Evolutionary conservation across 495 filamentous ascomycete species (phyloP).

Genomic region (Penicillium argentinense): DNA sequence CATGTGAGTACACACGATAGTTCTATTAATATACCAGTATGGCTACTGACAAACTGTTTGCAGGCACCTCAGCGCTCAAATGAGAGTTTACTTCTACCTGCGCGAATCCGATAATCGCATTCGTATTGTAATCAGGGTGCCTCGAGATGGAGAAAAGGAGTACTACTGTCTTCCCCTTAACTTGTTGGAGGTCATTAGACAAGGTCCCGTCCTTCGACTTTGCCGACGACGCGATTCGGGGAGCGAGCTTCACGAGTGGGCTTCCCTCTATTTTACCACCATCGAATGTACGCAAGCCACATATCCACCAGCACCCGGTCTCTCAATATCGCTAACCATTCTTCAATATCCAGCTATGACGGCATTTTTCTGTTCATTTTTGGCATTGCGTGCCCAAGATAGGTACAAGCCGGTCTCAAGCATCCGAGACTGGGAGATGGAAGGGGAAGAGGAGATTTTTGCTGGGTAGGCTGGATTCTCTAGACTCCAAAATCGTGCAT

Average conservation of each 20-base stretch:
- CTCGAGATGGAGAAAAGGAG: slow-evolving; percentile 37
- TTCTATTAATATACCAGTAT: background rate
- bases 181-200: slow-evolving; percentile 52
- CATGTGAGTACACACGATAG: slow-evolving; percentile 33
- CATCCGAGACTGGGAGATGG: slow-evolving; percentile 60
- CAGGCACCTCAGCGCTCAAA: too few relatives aligned
- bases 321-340: background rate
- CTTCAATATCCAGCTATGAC: slow-evolving; percentile 57
- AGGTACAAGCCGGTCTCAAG: slow-evolving; percentile 46
- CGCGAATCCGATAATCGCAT: slow-evolving; percentile 53
- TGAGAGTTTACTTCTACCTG: slow-evolving; percentile 57
- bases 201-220: slow-evolving; percentile 54
- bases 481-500: background rate
- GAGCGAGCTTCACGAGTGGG: slow-evolving; percentile 51
- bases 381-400: slow-evolving; percentile 73
- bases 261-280: slow-evolving; percentile 54
- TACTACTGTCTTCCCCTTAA: slow-evolving; percentile 53
- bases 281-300: slow-evolving; percentile 51
- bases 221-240: slow-evolving; percentile 48
- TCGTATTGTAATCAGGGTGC: slow-evolving; percentile 56
- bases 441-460: slow-evolving; percentile 64
- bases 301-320: too few relatives aligned
- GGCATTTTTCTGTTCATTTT: slow-evolving; percentile 73
- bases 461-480: slow-evolving; percentile 58
- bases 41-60: slow-evolving; percentile 5